Evolutionary conservation across 768 basidiomycete genomes (phyloP).

Genomic region (Stropharia rugosoannulata): DNA sequence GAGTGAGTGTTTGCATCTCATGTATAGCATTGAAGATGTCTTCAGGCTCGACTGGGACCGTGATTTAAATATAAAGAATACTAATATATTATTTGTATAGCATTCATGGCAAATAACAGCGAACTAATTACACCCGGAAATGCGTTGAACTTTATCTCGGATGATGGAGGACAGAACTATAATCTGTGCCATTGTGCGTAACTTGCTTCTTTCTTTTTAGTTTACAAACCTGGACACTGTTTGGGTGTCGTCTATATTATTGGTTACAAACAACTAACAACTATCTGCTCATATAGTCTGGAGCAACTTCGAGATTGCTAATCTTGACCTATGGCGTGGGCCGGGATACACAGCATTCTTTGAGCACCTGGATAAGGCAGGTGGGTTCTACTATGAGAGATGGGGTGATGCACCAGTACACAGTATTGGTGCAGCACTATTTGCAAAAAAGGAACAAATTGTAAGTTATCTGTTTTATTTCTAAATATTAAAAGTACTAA

Average conservation of each 20-base stretch:
- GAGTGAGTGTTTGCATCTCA: slow-evolving; percentile 36
- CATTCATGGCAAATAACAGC: slow-evolving; percentile 57
- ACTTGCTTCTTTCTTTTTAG: slow-evolving; percentile 12
- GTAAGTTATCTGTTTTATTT: background rate
- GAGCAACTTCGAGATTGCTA: slow-evolving; percentile 75
- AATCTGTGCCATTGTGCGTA: slow-evolving; percentile 77
- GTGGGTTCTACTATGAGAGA: slow-evolving; percentile 76
- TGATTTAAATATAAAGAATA: too few species aligned
- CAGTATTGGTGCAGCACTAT: slow-evolving; percentile 75
- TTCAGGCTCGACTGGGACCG: background rate
- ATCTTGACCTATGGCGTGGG: slow-evolving; percentile 65
- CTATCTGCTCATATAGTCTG: slow-evolving; percentile 37
- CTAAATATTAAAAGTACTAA: background rate
- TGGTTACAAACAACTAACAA: background rate
- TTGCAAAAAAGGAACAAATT: slow-evolving; percentile 66
- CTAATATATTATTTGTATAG: slow-evolving; percentile 31
- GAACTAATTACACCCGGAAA: slow-evolving; percentile 58
- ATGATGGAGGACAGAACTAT: slow-evolving; percentile 69
- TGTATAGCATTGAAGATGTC: background rate
- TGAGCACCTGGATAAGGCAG: slow-evolving; percentile 56
- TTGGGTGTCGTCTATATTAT: background rate
- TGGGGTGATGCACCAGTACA: slow-evolving; percentile 92
- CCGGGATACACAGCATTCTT: slow-evolving; percentile 67
- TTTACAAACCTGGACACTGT: too few species aligned
- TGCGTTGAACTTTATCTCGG: slow-evolving; percentile 63